Base-by-base conservation (phyloP, 2,329 filamentous ascomycete species). In the Trichophyton rubrum region DNA sequence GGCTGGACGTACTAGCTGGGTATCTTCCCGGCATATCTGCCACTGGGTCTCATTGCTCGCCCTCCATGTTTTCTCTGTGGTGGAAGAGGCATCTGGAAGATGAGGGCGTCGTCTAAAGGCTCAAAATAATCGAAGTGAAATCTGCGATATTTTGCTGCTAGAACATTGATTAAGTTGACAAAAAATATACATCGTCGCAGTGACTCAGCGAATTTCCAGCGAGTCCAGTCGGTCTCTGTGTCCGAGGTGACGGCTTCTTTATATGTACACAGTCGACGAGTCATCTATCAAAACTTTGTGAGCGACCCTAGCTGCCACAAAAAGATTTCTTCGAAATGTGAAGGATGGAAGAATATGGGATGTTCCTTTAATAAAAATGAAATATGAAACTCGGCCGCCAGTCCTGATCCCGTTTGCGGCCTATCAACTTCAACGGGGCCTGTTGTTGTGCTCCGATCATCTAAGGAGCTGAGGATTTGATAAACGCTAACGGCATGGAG, bases 291-390 rank as follows among this genome's bases (percentile, higher is more conserved):
- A 13, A 38, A 33, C 15, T 27, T 35, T 33, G 38, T 35, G 15
- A 30, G 38, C 20, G 1, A 3, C 33, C 33, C 3, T 13, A 13
- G 33, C 8, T 13, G 33, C 33, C 9, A 35, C 11, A 35, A 3
- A 35, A 13, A 35, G 2, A 3, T 11, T 11, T 35, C 9, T 3
- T 30, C 15, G 27, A 17, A 11, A 4, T 38, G 13, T n/a, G 15
- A 56, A 7, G 9, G 15, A 56, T 56, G 30, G n/a, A 24, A n/a
- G 15, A n/a, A 35, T 56, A 30, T 20, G 11, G 53, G 30, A 56
- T 38, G 3, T 56, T 38, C 53, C 53, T 56, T 56, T 38, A 56
- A 56, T 56, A 56, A 56, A 56, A 56, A 56, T 22, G 53, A 56
- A 38, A 33, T 56, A 56, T 56, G 53, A 22, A 9, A 56, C 53